Percentiles rank a stretch among this genome's conserved stretches.
These are phyloP conservation scores for Globisporangium recalcitrans DNA, from an alignment of 352 stramenopile genomes.

Conservation along the genomic window DNA sequence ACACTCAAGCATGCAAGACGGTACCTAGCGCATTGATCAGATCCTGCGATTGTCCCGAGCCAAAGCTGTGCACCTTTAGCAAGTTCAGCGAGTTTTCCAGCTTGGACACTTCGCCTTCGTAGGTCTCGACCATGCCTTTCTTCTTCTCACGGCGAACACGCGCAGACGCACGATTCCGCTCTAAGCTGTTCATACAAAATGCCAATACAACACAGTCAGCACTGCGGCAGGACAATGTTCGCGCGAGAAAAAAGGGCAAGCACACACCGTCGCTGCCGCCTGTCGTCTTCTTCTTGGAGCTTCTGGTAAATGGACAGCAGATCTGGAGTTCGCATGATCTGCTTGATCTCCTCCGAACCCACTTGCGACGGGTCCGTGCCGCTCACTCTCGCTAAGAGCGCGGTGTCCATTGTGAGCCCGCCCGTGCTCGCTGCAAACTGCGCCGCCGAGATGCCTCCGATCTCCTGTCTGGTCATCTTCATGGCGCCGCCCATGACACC, in stretches of 20 bases:
- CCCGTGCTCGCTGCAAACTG: constrained; percentile 81
- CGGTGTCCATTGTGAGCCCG: constrained; percentile 73
- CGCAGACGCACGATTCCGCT: constrained; percentile 77
- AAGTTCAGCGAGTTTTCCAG: constrained; percentile 80
- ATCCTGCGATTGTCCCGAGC: constrained; percentile 55
- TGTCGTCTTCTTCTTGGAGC: constrained; percentile 81
- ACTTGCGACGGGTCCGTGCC: constrained; percentile 73
- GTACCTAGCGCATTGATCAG: constrained; percentile 66
- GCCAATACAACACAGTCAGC: background rate
- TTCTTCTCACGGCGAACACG: constrained; percentile 84
- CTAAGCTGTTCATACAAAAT: no score
- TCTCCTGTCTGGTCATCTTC: constrained; percentile 34
- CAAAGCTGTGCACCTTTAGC: constrained; percentile 73
- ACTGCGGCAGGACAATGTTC: background rate
- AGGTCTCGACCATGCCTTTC: constrained; percentile 85
- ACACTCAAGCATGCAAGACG: background rate
- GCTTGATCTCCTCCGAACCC: constrained; percentile 80
- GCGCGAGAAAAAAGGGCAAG: no score
- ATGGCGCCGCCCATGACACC: constrained; percentile 29
- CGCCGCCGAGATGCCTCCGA: constrained; percentile 59
- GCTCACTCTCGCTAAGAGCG: constrained; percentile 71
- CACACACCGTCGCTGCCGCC: constrained; percentile 49
- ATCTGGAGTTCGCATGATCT: constrained; percentile 83
- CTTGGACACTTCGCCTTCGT: constrained; percentile 83
- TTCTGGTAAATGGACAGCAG: constrained; percentile 87